Conservation (phyloP, 1,139 yeast species). For the Keqinozyma sinolaborantium region DNA sequence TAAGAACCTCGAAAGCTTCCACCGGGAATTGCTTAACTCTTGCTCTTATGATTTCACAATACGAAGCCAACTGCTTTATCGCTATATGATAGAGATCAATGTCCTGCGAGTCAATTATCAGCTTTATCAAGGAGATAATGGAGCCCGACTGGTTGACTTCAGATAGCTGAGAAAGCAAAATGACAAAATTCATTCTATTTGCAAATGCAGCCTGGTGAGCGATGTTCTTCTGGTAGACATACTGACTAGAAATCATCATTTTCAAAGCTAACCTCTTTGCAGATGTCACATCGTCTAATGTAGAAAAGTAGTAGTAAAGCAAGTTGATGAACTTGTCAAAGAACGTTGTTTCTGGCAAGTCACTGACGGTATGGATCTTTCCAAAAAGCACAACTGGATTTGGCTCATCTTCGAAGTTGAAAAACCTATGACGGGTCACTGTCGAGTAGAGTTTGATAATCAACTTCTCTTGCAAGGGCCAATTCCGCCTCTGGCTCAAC, state of each 20-base stretch:
- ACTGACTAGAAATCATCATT: conserved; percentile 36
- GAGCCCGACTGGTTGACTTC: conserved; percentile 31
- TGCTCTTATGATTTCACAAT: conserved; percentile 16
- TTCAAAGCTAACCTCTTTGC: conserved; percentile 35
- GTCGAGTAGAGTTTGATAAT: conserved; percentile 26
- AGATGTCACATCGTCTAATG: conserved; percentile 20
- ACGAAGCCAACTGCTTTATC: conserved; percentile 19
- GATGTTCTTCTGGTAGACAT: conserved; percentile 22
- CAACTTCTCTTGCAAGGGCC: conserved; percentile 38
- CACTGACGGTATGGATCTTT: conserved; percentile 22
- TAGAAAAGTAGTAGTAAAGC: conserved; percentile 30
- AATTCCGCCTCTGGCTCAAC: conserved; percentile 22
- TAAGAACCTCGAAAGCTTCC: conserved; percentile 15
- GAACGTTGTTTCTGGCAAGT: conserved; percentile 30
- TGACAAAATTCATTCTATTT: conserved; percentile 36
- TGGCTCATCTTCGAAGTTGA: conserved; percentile 36
- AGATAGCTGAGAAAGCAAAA: conserved; percentile 32
- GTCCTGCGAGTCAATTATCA: conserved; percentile 22
- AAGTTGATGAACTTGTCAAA: conserved; percentile 39
- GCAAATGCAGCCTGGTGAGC: conserved; percentile 29
- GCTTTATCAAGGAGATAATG: conserved; percentile 22
- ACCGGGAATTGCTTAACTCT: conserved; percentile 17
- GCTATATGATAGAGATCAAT: conserved; percentile 21
- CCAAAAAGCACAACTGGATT: conserved; percentile 22
- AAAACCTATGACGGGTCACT: conserved; percentile 31